Conservation (phyloP, 2,329 filamentous ascomycete genomes). For the Sarocladium oryzae region DNA sequence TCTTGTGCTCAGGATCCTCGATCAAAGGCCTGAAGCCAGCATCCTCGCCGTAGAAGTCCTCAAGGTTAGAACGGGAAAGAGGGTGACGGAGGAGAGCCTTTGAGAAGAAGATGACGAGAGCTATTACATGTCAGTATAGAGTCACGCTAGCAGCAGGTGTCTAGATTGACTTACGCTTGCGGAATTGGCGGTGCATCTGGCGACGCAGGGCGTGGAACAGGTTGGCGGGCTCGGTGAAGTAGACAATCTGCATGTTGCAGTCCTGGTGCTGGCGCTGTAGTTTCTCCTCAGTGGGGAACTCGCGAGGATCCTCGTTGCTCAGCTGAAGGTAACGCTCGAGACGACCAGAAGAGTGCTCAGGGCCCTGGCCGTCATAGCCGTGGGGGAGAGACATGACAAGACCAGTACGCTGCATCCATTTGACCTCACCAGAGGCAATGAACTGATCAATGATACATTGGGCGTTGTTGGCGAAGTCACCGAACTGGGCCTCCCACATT, state of each 20-base stretch:
- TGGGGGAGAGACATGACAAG: conserved; percentile 95
- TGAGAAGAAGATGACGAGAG: conserved; percentile 95
- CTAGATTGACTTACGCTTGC: conserved; percentile 70
- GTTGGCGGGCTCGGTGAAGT: conserved; percentile 95
- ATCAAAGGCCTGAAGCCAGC: conserved; percentile 98
- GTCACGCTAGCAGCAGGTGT: neutral
- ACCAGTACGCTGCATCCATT: conserved; percentile 97
- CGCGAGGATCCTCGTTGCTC: conserved; percentile 92
- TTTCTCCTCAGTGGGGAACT: conserved; percentile 84
- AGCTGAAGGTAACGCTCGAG: conserved; percentile 97
- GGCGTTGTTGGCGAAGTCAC: conserved; percentile 99
- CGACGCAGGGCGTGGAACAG: conserved; percentile 93
- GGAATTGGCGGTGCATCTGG: conserved; percentile 98
- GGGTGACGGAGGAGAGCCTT: conserved; percentile 95
- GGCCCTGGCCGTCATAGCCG: conserved; percentile 96
- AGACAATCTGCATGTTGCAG: conserved; percentile 98
- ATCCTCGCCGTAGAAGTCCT: conserved; percentile 77
- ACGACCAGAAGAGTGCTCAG: conserved; percentile 94
- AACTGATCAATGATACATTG: conserved; percentile 99
- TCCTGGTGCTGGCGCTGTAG: conserved; percentile 97
- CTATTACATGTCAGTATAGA: conserved; percentile 37
- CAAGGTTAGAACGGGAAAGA: conserved; percentile 78
- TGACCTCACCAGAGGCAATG: conserved; percentile 92
- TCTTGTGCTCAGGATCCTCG: conserved; percentile 76
- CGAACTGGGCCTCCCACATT: conserved; percentile 99